Percentiles rank a stretch among this genome's conserved stretches.
Evolutionary conservation across 179 eudicot genomes (phyloP).

Genomic region (Spergularia azorica): DNA sequence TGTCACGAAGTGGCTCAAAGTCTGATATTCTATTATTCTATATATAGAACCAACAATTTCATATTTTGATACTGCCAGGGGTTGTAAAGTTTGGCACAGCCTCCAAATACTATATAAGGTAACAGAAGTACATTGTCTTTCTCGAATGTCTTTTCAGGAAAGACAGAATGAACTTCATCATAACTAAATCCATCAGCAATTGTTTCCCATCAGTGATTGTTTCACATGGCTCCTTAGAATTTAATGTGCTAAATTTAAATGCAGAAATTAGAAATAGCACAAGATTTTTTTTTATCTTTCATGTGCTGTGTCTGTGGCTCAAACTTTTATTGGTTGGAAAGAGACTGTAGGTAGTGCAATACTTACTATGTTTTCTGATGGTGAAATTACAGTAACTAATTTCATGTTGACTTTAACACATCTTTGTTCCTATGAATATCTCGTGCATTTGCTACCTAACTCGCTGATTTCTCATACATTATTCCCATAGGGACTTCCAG

Average conservation of each 20-base stretch:
- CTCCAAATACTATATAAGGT: no score
- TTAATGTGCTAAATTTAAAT: background rate
- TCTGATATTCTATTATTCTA: background rate
- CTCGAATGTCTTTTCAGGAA: no score
- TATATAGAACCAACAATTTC: background rate
- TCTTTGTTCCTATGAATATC: background rate
- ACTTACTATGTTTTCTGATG: no score
- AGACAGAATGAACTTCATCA: no score
- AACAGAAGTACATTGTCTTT: no score
- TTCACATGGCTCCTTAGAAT: background rate
- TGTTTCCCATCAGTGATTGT: no score
- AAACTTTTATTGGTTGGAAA: no score
- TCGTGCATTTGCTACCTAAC: background rate
- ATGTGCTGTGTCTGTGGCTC: no score
- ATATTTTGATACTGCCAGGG: background rate
- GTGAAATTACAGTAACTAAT: background rate
- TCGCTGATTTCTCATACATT: constrained; percentile 17
- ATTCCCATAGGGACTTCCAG: constrained; percentile 76
- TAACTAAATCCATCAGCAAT: no score
- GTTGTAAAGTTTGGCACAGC: no score
- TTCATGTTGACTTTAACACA: background rate
- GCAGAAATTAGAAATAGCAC: background rate
- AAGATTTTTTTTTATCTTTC: background rate
- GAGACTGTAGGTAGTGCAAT: no score
- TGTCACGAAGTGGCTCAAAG: constrained; percentile 8